Percentiles rank a stretch among this genome's conserved stretches.
These are phyloP conservation scores for Metschnikowia koreensis DNA, from an alignment of 805 yeast genomes.

Conservation along the genomic window DNA sequence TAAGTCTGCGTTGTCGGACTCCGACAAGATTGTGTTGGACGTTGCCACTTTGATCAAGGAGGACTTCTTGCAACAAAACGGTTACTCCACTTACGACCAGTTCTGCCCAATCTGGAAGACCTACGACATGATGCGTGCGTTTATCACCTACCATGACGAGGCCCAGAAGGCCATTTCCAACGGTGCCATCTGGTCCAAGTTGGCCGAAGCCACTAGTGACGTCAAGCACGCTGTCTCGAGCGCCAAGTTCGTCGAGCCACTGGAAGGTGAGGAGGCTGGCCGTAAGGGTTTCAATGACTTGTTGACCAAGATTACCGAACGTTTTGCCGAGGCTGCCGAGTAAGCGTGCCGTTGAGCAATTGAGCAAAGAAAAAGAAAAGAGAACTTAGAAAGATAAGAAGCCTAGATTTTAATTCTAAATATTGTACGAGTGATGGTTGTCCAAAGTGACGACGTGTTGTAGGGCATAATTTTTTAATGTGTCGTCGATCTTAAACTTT, in stretches of 20 bases:
- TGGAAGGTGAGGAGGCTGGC: constrained; percentile 80
- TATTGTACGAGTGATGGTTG: neutral
- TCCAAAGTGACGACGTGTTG: neutral
- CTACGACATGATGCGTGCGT: constrained; percentile 94
- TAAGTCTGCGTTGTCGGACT: constrained; percentile 93
- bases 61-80: constrained; percentile 98
- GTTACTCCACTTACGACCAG: constrained; percentile 96
- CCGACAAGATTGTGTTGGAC: constrained; percentile 95
- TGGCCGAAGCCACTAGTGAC: constrained; percentile 84
- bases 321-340: constrained; percentile 94
- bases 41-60: constrained; percentile 90
- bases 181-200: constrained; percentile 93
- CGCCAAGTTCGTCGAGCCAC: constrained; percentile 94
- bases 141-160: constrained; percentile 88
- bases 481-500: too few species aligned
- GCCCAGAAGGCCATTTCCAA: constrained; percentile 95
- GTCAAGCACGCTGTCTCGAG: constrained; percentile 92
- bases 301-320: constrained; percentile 73
- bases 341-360: constrained; percentile 29
- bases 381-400: neutral
- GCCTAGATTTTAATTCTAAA: constrained; percentile 7
- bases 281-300: constrained; percentile 75
- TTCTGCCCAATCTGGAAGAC: constrained; percentile 99
- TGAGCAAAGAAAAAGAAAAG: constrained; percentile 1
- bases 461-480: too few species aligned